phyloP scores from a whole-genome alignment of 139 green algal genomes.

The Axilococcus clingmanii region DNA sequence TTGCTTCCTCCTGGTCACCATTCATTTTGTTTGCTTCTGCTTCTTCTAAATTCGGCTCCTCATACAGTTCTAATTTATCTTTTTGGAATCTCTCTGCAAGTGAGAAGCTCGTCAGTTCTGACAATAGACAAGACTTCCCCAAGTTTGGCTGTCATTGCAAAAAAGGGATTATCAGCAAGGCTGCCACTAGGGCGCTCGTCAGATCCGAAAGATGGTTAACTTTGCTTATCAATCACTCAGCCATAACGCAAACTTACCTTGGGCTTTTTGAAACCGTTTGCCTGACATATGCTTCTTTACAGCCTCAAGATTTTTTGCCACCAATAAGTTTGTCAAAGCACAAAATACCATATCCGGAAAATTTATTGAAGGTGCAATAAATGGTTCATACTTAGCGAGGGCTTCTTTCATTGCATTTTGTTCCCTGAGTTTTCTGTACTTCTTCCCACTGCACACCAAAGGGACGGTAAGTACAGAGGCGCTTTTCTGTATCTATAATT shows the following conservation, averaged over 20 bases:
- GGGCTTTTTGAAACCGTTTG: constrained; percentile 40
- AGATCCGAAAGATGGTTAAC: constrained; percentile 7
- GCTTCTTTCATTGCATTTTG: constrained; percentile 7
- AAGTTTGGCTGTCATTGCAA: not conserved
- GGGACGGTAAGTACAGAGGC: too few relatives aligned
- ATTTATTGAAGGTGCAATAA: constrained; percentile 56
- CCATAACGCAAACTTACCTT: constrained; percentile 21
- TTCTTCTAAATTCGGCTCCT: constrained; percentile 37
- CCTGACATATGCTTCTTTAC: constrained; percentile 62
- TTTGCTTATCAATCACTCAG: constrained; percentile 6
- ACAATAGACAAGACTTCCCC: not conserved
- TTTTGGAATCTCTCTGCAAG: constrained; percentile 41
- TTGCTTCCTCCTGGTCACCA: too few relatives aligned
- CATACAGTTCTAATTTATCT: constrained; percentile 51
- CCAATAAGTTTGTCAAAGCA: constrained; percentile 61
- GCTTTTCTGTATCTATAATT: too few relatives aligned
- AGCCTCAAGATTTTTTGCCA: constrained; percentile 46
- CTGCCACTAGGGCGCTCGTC: not conserved
- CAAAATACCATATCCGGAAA: constrained; percentile 72
- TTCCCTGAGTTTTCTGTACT: constrained; percentile 22
- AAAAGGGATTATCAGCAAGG: constrained; percentile 7
- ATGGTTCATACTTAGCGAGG: constrained; percentile 63
- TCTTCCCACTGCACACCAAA: constrained; percentile 23
- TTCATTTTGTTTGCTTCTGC: too few relatives aligned
- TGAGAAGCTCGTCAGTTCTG: not conserved